Percentiles rank a stretch among this genome's conserved stretches.
Evolutionary conservation across 2,329 filamentous ascomycete species (phyloP).

Genomic region (Lasiodiplodia theobromae): DNA sequence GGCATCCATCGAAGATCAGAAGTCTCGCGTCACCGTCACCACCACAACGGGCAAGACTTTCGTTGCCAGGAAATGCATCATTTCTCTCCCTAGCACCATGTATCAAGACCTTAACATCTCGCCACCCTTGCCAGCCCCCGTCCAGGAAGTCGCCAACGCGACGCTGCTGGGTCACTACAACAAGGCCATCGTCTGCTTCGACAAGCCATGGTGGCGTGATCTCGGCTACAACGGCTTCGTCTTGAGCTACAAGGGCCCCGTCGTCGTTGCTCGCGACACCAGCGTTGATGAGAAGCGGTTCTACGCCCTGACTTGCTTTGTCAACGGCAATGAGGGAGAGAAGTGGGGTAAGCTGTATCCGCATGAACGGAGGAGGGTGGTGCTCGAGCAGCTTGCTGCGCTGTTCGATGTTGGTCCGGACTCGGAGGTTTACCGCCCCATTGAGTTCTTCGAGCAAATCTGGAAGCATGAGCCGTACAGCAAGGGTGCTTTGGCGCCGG

Average conservation of each 20-base stretch:
- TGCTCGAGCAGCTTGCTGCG: conserved; percentile 46
- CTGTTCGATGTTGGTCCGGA: conserved; percentile 36
- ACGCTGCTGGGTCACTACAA: conserved; percentile 55
- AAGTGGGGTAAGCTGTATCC: conserved; percentile 44
- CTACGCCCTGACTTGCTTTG: conserved; percentile 51
- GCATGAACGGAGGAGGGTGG: conserved; percentile 39
- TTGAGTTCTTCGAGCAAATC: conserved; percentile 39
- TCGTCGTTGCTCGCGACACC: conserved; percentile 39
- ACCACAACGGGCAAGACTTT: not conserved
- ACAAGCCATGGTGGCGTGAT: conserved; percentile 56
- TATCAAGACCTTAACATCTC: conserved; percentile 55
- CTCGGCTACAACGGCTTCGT: conserved; percentile 55
- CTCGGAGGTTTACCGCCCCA: not conserved
- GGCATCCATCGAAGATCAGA: not conserved
- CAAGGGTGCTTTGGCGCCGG: conserved; percentile 1
- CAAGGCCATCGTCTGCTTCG: conserved; percentile 60
- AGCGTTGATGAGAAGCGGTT: conserved; percentile 38
- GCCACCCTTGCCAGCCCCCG: conserved; percentile 54
- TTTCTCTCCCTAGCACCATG: conserved; percentile 47
- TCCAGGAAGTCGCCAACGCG: conserved; percentile 46
- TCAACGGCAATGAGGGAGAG: conserved; percentile 47
- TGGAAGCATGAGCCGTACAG: conserved; percentile 39
- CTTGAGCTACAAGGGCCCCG: conserved; percentile 49
- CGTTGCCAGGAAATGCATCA: conserved; percentile 34
- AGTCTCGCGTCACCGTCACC: not conserved